These are phyloP conservation scores for Scytalidium sp. DNA, from an alignment of 2,329 filamentous ascomycete genomes.

Conservation along the genomic window DNA sequence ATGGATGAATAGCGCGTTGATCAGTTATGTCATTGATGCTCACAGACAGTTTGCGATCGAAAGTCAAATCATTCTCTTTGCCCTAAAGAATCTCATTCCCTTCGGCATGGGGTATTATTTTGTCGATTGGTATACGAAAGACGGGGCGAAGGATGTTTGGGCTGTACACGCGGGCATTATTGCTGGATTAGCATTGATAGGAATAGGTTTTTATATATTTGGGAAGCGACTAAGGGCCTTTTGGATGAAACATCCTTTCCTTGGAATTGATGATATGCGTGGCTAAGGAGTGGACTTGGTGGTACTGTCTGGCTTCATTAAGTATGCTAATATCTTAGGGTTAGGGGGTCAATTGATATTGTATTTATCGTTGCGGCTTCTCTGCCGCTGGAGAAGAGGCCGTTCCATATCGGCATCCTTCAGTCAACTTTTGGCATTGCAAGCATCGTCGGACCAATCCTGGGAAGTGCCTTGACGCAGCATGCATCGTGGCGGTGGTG, in stretches of 20 bases:
- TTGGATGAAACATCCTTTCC: conserved; percentile 14
- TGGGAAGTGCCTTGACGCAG: conserved; percentile 62
- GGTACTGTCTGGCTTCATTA: too few relatives aligned
- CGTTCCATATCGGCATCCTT: conserved; percentile 57
- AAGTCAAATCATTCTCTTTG: conserved; percentile 39
- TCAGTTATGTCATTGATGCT: conserved; percentile 39
- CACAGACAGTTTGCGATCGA: conserved; percentile 35
- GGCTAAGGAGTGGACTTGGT: too few relatives aligned
- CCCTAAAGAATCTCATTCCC: conserved; percentile 34
- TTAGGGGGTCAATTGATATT: background rate
- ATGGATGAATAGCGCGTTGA: conserved; percentile 33
- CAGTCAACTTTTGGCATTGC: conserved; percentile 65
- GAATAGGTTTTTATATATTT: conserved; percentile 28
- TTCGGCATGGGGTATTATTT: conserved; percentile 25
- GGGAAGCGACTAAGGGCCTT: conserved; percentile 29
- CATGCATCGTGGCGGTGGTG: conserved; percentile 57
- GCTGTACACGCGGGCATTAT: conserved; percentile 16
- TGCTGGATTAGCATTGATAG: too few relatives aligned
- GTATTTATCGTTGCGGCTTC: background rate
- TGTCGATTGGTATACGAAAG: conserved; percentile 23
- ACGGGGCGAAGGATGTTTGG: conserved; percentile 22
- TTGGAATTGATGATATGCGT: too few relatives aligned
- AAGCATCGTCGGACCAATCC: conserved; percentile 57
- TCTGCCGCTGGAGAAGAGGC: conserved; percentile 16
- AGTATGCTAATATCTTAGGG: conserved; percentile 25